Base-by-base conservation (phyloP, 441 rosid genomes). In the Lagerstroemia fauriei region DNA sequence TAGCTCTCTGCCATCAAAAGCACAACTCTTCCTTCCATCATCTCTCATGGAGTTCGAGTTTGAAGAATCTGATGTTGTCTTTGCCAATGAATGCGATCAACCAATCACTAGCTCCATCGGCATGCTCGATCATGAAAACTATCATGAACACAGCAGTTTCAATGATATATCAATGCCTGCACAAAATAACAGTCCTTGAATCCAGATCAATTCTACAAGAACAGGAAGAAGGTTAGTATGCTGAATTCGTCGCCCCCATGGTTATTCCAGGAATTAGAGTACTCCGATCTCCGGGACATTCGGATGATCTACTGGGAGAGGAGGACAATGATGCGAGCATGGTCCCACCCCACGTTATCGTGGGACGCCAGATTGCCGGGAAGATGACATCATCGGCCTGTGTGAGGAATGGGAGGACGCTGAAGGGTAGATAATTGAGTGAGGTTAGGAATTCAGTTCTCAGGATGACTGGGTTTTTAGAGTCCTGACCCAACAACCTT, bases 391-490 rank as follows among this genome's bases (percentile, higher is more conserved):
- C 91, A 82, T 95, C 98, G 0, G 91, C 92, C 57, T 88, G 93
- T 47, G 84, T 94, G 8, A 97, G 99, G 44, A 91, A 91, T 80
- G 99, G 99, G 70, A 91, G 98, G 83, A 95, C 89, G 14, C 93
- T 94, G 13, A 94, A 92, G 78, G 98, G 98, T 24, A 89, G 98
- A 71, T 90, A 94, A 81, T 88, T 95, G 90, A 89, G 95, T 18
- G 89, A 85, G 81, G 95, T 94, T 46, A 85, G 98, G 78, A 92
- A 95, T 88, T 89, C 95, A 9, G 83, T 95, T 88, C 94, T 95
- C 66, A 84, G 94, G 81, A 85, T 92, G 93, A 95, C 98, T 51
- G 98, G 98, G 24, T 95, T 94, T 88, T 85, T 94, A 86, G 98
- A 95, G 87, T 84, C 91, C 16, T 91, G 78, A 85, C 75, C 25